phyloP scores from a whole-genome alignment of 441 rosid species.

The Capsella rubella region DNA sequence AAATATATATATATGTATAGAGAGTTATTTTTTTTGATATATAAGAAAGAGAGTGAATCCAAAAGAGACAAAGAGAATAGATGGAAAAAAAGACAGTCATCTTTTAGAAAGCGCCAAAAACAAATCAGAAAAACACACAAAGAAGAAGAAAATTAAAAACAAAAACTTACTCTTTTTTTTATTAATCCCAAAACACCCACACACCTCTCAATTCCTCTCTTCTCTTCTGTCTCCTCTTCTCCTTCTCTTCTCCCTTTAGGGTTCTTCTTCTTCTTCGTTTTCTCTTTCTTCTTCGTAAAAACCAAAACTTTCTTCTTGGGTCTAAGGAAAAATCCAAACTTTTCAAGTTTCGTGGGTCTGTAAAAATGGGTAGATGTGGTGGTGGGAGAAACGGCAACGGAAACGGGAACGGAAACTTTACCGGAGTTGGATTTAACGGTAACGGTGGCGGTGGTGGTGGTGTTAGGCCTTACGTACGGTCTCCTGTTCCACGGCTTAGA shows the following conservation, averaged over 20 bases:
- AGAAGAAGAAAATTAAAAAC: slow-evolving; percentile 1
- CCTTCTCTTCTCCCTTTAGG: background rate
- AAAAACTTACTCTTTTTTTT: slow-evolving; percentile 52
- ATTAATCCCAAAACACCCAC: slow-evolving; percentile 29
- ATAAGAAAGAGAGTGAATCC: slow-evolving; percentile 56
- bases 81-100: slow-evolving; percentile 44
- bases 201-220: slow-evolving; percentile 28
- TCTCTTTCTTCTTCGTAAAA: slow-evolving; percentile 31
- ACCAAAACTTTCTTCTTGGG: background rate
- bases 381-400: slow-evolving; percentile 60
- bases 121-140: slow-evolving; percentile 35
- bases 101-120: slow-evolving; percentile 43
- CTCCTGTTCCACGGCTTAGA: slow-evolving; percentile 88
- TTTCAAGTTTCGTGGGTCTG: slow-evolving; percentile 22
- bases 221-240: background rate
- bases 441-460: slow-evolving; percentile 32
- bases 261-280: slow-evolving; percentile 29
- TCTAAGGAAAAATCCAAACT: background rate
- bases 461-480: slow-evolving; percentile 81
- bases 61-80: slow-evolving; percentile 50
- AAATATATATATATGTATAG: too few relatives aligned
- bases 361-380: slow-evolving; percentile 74
- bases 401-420: slow-evolving; percentile 51
- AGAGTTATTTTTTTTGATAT: background rate
- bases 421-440: slow-evolving; percentile 37